Conservation (phyloP, 371 early-diverging fungal species). For the Fennellomyces sp. region DNA sequence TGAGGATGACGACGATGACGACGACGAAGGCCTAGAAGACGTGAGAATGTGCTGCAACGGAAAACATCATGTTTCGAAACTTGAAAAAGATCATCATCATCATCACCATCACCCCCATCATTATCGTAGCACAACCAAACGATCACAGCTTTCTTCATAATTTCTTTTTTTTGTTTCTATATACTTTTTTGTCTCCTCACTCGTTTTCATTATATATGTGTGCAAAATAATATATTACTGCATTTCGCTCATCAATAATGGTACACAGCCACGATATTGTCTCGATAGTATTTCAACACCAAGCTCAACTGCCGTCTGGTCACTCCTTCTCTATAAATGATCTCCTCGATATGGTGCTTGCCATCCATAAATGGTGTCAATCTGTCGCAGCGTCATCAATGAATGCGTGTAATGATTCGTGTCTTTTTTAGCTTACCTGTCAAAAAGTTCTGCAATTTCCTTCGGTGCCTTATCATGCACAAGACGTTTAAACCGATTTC, state of each 20-base stretch:
- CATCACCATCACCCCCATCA: slow-evolving; percentile 11
- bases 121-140: neutral
- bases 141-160: slow-evolving; percentile 3
- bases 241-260: slow-evolving; percentile 24
- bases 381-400: slow-evolving; percentile 18
- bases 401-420: neutral
- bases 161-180: neutral
- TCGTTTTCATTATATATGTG: neutral
- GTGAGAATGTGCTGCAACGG: slow-evolving; percentile 60
- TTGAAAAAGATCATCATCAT: slow-evolving; percentile 38
- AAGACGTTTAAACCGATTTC: slow-evolving; percentile 27
- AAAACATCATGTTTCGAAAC: slow-evolving; percentile 53
- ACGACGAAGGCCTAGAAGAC: slow-evolving; percentile 52
- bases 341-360: slow-evolving; percentile 81
- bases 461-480: slow-evolving; percentile 51
- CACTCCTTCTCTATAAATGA: slow-evolving; percentile 76
- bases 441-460: slow-evolving; percentile 64
- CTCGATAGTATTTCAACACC: slow-evolving; percentile 60
- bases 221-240: neutral
- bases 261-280: slow-evolving; percentile 56
- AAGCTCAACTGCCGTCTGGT: slow-evolving; percentile 63
- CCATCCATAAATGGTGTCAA: slow-evolving; percentile 83
- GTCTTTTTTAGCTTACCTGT: slow-evolving; percentile 33
- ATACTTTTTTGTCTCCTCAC: neutral
- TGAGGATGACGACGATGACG: slow-evolving; percentile 19